phyloP scores from a whole-genome alignment of 768 basidiomycete genomes.

The Kwoniella europaea region DNA sequence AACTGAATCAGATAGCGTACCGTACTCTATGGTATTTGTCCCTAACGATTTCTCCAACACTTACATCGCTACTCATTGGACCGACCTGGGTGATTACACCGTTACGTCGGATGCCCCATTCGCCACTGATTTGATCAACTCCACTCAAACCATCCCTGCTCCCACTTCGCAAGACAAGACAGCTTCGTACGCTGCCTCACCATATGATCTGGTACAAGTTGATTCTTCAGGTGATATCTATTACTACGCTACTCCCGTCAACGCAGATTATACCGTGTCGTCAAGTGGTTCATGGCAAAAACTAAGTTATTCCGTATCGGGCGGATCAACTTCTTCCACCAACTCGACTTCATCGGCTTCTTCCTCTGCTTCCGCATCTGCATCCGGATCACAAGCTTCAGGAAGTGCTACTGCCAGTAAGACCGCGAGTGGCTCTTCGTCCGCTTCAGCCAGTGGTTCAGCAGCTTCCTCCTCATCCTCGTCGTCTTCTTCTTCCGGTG shows the following conservation, averaged over 20 bases:
- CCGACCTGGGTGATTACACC: constrained; percentile 48
- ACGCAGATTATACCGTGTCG: constrained; percentile 46
- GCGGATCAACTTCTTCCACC: constrained; percentile 31
- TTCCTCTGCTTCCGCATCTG: constrained; percentile 17
- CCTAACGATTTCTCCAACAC: constrained; percentile 73
- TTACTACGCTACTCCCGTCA: constrained; percentile 49
- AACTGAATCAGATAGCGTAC: constrained; percentile 62
- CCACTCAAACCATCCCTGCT: constrained; percentile 57
- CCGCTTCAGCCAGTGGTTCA: constrained; percentile 16
- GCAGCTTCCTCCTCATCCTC: constrained; percentile 1
- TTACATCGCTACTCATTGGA: constrained; percentile 68
- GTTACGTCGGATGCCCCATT: constrained; percentile 48
- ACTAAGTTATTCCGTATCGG: constrained; percentile 52
- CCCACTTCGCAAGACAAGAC: constrained; percentile 50
- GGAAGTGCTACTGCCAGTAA: constrained; percentile 17
- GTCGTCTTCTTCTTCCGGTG: constrained; percentile 4
- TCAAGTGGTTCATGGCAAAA: constrained; percentile 53
- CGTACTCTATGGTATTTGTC: constrained; percentile 73
- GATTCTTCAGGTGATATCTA: constrained; percentile 52
- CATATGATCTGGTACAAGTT: constrained; percentile 53
- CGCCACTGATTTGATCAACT: constrained; percentile 55
- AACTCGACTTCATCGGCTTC: constrained; percentile 17
- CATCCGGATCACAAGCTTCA: constrained; percentile 22
- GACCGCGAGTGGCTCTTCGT: constrained; percentile 6
- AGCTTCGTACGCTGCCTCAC: constrained; percentile 56